Percentiles rank a stretch among this genome's conserved stretches.
Conservation (phyloP, 805 yeast species). For the Lipomyces mesembrius region DNA sequence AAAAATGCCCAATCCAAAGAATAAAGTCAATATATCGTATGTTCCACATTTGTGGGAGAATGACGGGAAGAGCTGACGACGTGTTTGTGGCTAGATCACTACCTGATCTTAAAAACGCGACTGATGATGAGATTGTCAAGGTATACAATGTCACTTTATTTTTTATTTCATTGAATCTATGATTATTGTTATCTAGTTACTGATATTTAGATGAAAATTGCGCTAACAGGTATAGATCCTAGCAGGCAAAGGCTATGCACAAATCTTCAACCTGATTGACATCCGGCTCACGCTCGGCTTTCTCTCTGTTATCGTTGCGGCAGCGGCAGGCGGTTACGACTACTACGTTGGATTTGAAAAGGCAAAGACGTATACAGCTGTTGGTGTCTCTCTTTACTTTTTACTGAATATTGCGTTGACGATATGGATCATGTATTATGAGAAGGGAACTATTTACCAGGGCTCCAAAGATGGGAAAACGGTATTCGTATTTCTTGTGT, state of each 20-base stretch:
- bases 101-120: constrained; percentile 42
- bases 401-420: constrained; percentile 39
- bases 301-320: constrained; percentile 43
- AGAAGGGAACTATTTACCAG: constrained; percentile 41
- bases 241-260: constrained; percentile 40
- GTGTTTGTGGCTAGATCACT: constrained; percentile 38
- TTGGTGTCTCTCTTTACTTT: constrained; percentile 43
- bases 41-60: constrained; percentile 10
- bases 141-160: constrained; percentile 17
- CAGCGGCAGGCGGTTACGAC: constrained; percentile 41
- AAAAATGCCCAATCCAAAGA: constrained; percentile 2
- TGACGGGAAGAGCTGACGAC: constrained; percentile 1
- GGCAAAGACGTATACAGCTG: constrained; percentile 40
- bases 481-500: constrained; percentile 11
- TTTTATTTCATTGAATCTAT: constrained; percentile 2
- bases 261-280: constrained; percentile 39
- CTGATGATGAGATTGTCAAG: constrained; percentile 43
- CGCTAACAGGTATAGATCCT: constrained; percentile 32
- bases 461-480: constrained; percentile 40
- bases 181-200: not conserved
- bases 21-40: constrained; percentile 31
- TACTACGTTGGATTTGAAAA: constrained; percentile 43
- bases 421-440: constrained; percentile 40
- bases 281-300: constrained; percentile 43
- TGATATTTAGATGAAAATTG: not conserved